phyloP scores from a whole-genome alignment of 2,329 filamentous ascomycete genomes.

The Xylaria multiplex region DNA sequence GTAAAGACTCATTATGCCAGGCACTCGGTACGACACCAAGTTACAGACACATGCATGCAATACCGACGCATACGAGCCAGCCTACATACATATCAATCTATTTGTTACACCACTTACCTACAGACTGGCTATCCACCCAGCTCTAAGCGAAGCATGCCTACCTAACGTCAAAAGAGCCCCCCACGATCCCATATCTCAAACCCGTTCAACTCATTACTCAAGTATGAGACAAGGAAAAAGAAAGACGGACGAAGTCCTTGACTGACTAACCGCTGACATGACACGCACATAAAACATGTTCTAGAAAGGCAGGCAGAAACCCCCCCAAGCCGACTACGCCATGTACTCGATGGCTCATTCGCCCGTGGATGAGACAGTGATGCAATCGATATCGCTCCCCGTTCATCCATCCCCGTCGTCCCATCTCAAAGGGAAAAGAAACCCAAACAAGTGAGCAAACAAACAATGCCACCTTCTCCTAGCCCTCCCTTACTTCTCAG shows the following conservation, averaged over 20 bases:
- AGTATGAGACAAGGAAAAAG: not conserved
- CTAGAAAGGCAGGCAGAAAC: conserved; percentile 22
- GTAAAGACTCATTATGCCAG: conserved; percentile 25
- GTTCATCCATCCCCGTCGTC: not conserved
- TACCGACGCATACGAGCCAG: not conserved
- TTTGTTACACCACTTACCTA: not conserved
- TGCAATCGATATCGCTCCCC: not conserved
- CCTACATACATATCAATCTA: not conserved
- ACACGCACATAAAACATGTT: conserved; percentile 4
- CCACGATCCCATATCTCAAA: not conserved
- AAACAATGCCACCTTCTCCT: not conserved
- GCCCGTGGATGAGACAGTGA: not conserved
- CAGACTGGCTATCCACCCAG: not conserved
- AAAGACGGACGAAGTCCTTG: not conserved
- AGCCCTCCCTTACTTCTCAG: not conserved
- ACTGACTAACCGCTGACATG: not conserved
- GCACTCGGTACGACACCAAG: conserved; percentile 17
- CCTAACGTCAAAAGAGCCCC: not conserved
- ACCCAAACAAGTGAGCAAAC: not conserved
- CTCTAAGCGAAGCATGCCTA: conserved; percentile 13
- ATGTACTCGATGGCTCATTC: not conserved
- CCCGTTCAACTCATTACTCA: not conserved
- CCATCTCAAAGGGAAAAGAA: not conserved
- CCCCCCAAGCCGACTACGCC: not conserved
- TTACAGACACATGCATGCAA: not conserved